phyloP scores from a whole-genome alignment of 164 flowering plant species.

The Malania oleifera region DNA sequence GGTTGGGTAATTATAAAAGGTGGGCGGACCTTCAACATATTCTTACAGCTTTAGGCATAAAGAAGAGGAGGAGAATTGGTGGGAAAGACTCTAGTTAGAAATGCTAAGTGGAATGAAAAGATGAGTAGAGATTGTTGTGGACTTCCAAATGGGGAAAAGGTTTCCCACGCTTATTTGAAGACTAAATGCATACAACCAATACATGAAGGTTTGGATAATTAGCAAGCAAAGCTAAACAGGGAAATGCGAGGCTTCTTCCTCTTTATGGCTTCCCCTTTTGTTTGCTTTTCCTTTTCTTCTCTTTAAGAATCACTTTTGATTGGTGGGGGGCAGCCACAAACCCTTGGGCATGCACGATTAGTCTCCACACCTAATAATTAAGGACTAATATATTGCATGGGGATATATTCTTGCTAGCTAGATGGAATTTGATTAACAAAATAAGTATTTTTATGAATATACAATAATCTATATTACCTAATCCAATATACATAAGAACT shows the following conservation, averaged over 20 bases:
- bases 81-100: constrained; percentile 7
- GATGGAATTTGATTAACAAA: too few relatives aligned
- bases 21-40: too few relatives aligned
- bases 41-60: too few relatives aligned
- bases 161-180: constrained; percentile 4
- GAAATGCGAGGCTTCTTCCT: constrained; percentile 1
- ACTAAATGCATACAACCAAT: too few relatives aligned
- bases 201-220: constrained; percentile 13
- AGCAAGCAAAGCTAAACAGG: constrained; percentile 7
- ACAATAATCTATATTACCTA: too few relatives aligned
- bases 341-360: constrained; percentile 7
- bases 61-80: constrained; percentile 1
- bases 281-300: not conserved
- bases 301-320: constrained; percentile 2
- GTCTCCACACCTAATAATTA: not conserved
- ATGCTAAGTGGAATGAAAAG: constrained; percentile 12
- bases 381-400: too few relatives aligned
- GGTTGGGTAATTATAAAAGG: too few relatives aligned
- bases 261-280: constrained; percentile 1
- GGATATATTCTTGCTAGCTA: too few relatives aligned
- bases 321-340: constrained; percentile 12
- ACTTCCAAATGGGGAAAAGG: constrained; percentile 9
- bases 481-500: too few relatives aligned
- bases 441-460: too few relatives aligned
- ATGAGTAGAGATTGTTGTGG: constrained; percentile 16